A percentile compares a stretch with the other conserved stretches of the same genome.
phyloP scores from a whole-genome alignment of 192 early-diverging fungal species.

The Glomus cerebriforme region DNA sequence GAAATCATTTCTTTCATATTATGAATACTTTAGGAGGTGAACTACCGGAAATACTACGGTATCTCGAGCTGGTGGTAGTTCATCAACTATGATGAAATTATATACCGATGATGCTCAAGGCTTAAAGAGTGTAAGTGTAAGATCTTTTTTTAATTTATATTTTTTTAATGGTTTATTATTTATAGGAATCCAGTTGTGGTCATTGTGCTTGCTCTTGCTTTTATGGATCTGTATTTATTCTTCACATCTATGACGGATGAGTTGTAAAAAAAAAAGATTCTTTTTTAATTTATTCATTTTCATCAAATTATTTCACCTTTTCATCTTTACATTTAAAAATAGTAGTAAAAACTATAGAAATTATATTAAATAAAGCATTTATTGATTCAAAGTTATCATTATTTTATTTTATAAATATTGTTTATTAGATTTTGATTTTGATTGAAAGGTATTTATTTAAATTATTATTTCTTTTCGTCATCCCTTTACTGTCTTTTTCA shows the following conservation, averaged over 20 bases:
- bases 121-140: slow-evolving; percentile 79
- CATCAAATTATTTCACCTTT: neutral
- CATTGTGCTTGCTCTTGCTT: slow-evolving; percentile 90
- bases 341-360: too few species aligned
- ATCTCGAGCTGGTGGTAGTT: slow-evolving; percentile 64
- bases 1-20: neutral
- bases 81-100: slow-evolving; percentile 81
- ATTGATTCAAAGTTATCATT: too few species aligned
- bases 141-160: slow-evolving; percentile 8
- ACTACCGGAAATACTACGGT: neutral
- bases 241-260: slow-evolving; percentile 86
- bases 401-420: too few species aligned
- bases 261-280: too few species aligned
- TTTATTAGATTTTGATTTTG: too few species aligned
- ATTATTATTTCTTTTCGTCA: too few species aligned
- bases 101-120: slow-evolving; percentile 85
- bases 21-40: slow-evolving; percentile 16
- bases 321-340: too few species aligned
- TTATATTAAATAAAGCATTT: too few species aligned
- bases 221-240: slow-evolving; percentile 96
- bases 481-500: too few species aligned
- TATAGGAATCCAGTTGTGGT: slow-evolving; percentile 94
- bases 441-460: too few species aligned
- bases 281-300: too few species aligned
- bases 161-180: neutral